A percentile compares a stretch with the other conserved stretches of the same genome.
phyloP scores from a whole-genome alignment of 768 basidiomycete species.

The Plicaturopsis crispa region DNA sequence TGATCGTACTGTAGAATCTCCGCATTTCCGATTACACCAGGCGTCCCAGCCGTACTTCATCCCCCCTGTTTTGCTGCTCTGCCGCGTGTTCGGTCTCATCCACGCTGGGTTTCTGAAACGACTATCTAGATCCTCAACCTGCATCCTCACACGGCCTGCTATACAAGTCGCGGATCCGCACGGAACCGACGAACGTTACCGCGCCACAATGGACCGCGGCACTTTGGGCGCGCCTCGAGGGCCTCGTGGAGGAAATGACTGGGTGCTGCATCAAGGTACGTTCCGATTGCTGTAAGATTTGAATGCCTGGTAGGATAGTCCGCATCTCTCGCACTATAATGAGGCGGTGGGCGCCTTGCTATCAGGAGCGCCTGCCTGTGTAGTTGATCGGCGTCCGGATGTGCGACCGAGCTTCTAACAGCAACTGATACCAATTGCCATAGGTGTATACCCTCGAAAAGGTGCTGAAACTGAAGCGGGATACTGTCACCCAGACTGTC shows the following conservation, averaged over 20 bases:
- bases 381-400: too few species aligned
- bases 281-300: neutral
- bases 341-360: neutral
- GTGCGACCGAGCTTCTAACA: neutral
- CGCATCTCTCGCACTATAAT: too few species aligned
- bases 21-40: too few species aligned
- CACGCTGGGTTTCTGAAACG: too few species aligned
- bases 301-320: too few species aligned
- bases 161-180: slow-evolving; percentile 83
- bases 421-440: neutral
- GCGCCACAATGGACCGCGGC: slow-evolving; percentile 81
- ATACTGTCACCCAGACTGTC: slow-evolving; percentile 61
- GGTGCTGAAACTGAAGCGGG: slow-evolving; percentile 84
- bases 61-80: too few species aligned
- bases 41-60: too few species aligned
- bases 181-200: slow-evolving; percentile 84
- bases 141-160: too few species aligned
- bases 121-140: too few species aligned
- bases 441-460: slow-evolving; percentile 95
- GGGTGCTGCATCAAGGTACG: slow-evolving; percentile 83
- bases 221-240: slow-evolving; percentile 76
- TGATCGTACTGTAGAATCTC: too few species aligned
- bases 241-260: slow-evolving; percentile 82
- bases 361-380: neutral
- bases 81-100: too few species aligned